These are phyloP conservation scores for Eimeria sp. DNA, from an alignment of 169 alveolate genomes.

Conservation along the genomic window DNA sequence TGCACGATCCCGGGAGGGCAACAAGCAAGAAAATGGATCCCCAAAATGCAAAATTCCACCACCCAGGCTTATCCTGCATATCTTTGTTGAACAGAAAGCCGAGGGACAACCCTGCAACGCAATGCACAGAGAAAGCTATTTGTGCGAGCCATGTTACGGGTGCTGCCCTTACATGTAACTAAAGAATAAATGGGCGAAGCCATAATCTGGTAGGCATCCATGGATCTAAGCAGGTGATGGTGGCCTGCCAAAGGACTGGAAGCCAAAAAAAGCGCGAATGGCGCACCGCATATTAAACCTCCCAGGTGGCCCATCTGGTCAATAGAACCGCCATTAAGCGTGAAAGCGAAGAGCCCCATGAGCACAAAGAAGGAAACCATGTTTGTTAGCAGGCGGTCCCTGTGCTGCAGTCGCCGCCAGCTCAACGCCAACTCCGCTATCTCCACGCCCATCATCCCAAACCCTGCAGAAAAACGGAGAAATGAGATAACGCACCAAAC, in stretches of 20 bases:
- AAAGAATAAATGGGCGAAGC: neutral
- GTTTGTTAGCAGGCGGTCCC: constrained; percentile 89
- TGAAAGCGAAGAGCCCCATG: constrained; percentile 88
- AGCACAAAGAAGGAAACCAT: constrained; percentile 88
- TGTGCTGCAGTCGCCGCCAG: constrained; percentile 90
- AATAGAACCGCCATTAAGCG: constrained; percentile 89
- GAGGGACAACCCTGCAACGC: constrained; percentile 86
- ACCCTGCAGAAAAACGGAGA: constrained; percentile 78
- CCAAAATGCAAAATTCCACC: constrained; percentile 84
- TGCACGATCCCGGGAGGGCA: constrained; percentile 67
- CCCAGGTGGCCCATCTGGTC: constrained; percentile 93
- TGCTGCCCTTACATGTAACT: neutral
- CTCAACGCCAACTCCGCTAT: constrained; percentile 89
- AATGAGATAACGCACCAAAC: neutral
- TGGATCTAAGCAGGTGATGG: neutral
- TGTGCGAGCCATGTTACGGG: neutral
- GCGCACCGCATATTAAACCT: constrained; percentile 88
- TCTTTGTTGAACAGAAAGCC: constrained; percentile 87
- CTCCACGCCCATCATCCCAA: constrained; percentile 91
- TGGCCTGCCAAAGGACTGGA: neutral
- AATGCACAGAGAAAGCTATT: neutral
- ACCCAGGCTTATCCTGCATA: constrained; percentile 88
- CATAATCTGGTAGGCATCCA: neutral
- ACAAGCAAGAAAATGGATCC: constrained; percentile 28
- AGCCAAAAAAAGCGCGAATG: neutral